Conservation (phyloP, 2,329 filamentous ascomycete species). For the Pseudodiploospora longispora region DNA sequence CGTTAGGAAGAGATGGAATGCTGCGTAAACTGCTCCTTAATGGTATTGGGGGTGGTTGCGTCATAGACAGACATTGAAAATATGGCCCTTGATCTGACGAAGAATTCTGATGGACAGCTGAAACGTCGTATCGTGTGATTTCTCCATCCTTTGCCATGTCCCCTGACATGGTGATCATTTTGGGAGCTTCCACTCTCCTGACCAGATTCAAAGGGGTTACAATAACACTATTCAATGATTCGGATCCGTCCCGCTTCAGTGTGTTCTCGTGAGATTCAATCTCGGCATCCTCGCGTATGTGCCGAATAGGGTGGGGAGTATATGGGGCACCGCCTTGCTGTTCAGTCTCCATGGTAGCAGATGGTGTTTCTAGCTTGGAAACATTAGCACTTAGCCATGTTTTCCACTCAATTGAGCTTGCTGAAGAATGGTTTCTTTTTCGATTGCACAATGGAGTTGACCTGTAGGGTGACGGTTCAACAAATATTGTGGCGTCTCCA, state of each 20-base stretch:
- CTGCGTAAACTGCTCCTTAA: slow-evolving; percentile 13
- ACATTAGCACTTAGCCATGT: slow-evolving; percentile 45
- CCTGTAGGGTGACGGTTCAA: slow-evolving; percentile 9
- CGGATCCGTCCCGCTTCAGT: background rate
- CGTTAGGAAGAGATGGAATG: slow-evolving; percentile 18
- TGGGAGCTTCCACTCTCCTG: no score
- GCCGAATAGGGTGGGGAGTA: slow-evolving; percentile 20
- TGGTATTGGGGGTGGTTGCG: slow-evolving; percentile 5
- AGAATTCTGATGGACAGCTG: slow-evolving; percentile 8
- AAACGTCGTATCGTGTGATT: no score
- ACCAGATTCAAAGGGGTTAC: no score
- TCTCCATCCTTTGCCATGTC: no score
- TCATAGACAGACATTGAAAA: background rate
- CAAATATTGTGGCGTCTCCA: slow-evolving; percentile 6
- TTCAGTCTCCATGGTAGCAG: slow-evolving; percentile 8
- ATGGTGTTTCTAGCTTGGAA: slow-evolving; percentile 33
- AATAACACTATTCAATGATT: no score
- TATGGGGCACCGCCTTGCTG: slow-evolving; percentile 2
- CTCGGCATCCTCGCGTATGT: slow-evolving; percentile 43
- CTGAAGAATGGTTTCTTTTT: slow-evolving; percentile 30
- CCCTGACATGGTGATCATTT: no score
- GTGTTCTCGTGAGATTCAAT: slow-evolving; percentile 28
- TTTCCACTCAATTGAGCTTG: slow-evolving; percentile 48
- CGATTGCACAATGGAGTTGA: slow-evolving; percentile 14
- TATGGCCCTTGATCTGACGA: background rate